phyloP scores from a whole-genome alignment of 2,329 filamentous ascomycete genomes.

The Fusarium sp. region DNA sequence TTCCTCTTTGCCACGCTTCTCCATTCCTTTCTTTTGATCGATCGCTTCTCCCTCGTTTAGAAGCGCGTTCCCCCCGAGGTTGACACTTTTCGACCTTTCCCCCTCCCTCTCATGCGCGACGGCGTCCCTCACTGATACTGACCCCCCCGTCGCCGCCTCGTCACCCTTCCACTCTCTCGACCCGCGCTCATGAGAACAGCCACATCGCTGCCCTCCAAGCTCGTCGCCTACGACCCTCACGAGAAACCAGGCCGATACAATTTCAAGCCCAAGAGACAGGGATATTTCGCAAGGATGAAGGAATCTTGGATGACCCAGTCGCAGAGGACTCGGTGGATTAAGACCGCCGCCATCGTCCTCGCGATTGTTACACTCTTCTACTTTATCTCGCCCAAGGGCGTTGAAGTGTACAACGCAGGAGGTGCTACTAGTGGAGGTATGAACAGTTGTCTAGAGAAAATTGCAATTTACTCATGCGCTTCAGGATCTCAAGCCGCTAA shows the following conservation, averaged over 20 bases:
- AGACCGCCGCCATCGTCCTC: constrained; percentile 72
- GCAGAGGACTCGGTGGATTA: constrained; percentile 74
- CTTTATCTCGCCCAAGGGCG: constrained; percentile 70
- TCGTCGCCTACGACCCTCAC: constrained; percentile 70
- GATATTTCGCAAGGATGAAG: constrained; percentile 66
- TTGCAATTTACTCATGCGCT: constrained; percentile 16
- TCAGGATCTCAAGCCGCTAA: constrained; percentile 41
- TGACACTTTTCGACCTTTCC: constrained; percentile 4
- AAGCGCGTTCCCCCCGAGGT: constrained; percentile 9
- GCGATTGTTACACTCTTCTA: constrained; percentile 71
- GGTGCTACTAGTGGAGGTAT: constrained; percentile 47
- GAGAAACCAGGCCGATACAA: constrained; percentile 74
- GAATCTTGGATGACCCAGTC: constrained; percentile 71
- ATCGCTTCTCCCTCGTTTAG: constrained; percentile 9
- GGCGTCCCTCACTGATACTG: constrained; percentile 42
- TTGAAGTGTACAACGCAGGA: constrained; percentile 60
- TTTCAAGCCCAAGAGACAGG: constrained; percentile 57
- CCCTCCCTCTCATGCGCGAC: constrained; percentile 39
- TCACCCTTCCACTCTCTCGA: constrained; percentile 25
- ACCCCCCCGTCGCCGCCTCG: constrained; percentile 16
- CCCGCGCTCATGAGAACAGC: constrained; percentile 70
- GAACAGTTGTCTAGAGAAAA: background rate
- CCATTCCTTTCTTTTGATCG: constrained; percentile 15
- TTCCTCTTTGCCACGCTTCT: constrained; percentile 30
- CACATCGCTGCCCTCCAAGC: constrained; percentile 71